Conservation (phyloP, 306 rosid species). For the Cucumis cinereus region DNA sequence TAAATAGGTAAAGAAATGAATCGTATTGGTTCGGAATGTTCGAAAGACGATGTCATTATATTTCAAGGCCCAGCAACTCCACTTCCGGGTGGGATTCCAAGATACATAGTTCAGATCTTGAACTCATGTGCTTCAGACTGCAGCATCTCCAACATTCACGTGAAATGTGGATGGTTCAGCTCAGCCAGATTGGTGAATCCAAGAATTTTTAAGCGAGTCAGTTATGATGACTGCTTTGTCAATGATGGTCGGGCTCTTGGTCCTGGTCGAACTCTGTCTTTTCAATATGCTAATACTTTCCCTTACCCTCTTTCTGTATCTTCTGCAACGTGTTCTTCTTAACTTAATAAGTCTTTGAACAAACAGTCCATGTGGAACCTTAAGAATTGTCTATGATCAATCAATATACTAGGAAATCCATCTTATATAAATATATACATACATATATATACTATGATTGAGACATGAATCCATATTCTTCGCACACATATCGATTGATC, state of each 20-base stretch:
- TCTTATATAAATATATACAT: background rate
- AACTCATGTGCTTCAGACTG: constrained; percentile 37
- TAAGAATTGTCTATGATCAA: background rate
- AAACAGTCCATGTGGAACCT: background rate
- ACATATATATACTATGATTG: background rate
- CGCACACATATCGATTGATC: background rate
- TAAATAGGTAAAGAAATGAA: constrained; percentile 10
- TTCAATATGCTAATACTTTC: constrained; percentile 42
- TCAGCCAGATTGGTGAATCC: constrained; percentile 43
- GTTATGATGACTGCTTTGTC: constrained; percentile 44
- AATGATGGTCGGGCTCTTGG: constrained; percentile 31
- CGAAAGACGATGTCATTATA: constrained; percentile 30
- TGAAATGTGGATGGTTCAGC: constrained; percentile 67
- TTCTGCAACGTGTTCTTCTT: constrained; percentile 25
- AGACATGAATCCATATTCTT: background rate
- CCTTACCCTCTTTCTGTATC: constrained; percentile 45
- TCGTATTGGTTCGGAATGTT: constrained; percentile 25
- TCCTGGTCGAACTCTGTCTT: constrained; percentile 34
- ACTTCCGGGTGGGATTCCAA: constrained; percentile 45
- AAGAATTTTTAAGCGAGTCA: constrained; percentile 23
- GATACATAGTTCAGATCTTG: constrained; percentile 32
- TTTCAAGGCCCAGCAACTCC: constrained; percentile 32
- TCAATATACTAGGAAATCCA: background rate
- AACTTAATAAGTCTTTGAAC: background rate
- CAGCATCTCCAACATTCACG: constrained; percentile 31